phyloP scores from a whole-genome alignment of 2,329 filamentous ascomycete species.

The Ascochyta rabiei region DNA sequence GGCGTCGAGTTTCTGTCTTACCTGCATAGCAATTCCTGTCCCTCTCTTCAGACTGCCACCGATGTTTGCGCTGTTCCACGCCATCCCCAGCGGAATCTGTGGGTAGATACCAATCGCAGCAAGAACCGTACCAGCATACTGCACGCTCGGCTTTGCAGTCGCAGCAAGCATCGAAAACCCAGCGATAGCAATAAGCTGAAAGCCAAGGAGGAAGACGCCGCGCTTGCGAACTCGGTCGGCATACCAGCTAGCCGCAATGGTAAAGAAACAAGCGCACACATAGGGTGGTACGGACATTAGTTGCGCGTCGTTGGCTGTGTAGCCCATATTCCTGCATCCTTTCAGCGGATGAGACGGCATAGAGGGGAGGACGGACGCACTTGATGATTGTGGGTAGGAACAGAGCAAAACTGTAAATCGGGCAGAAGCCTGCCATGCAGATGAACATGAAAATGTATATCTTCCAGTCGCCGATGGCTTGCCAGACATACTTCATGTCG shows the following conservation, averaged over 20 bases:
- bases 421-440: constrained; percentile 49
- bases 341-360: constrained; percentile 60
- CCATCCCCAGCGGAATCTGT: constrained; percentile 61
- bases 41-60: constrained; percentile 61
- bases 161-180: constrained; percentile 44
- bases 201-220: constrained; percentile 39
- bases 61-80: constrained; percentile 66
- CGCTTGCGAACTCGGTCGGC: constrained; percentile 38
- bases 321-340: constrained; percentile 60
- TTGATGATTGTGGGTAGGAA: constrained; percentile 63
- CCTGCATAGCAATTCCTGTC: constrained; percentile 62
- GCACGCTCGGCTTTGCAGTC: constrained; percentile 32
- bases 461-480: constrained; percentile 51
- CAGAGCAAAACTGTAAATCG: constrained; percentile 54
- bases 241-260: constrained; percentile 39
- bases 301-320: constrained; percentile 52
- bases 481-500: constrained; percentile 46
- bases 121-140: constrained; percentile 44
- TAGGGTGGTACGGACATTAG: constrained; percentile 64
- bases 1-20: background rate
- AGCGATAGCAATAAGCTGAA: constrained; percentile 61
- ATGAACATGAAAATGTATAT: constrained; percentile 52
- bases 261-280: constrained; percentile 52
- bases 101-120: constrained; percentile 57
- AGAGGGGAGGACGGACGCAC: constrained; percentile 49